Percentiles rank a stretch among this genome's conserved stretches.
Conservation (phyloP, 2,329 filamentous ascomycete species). For the Coniochaeta sp. region DNA sequence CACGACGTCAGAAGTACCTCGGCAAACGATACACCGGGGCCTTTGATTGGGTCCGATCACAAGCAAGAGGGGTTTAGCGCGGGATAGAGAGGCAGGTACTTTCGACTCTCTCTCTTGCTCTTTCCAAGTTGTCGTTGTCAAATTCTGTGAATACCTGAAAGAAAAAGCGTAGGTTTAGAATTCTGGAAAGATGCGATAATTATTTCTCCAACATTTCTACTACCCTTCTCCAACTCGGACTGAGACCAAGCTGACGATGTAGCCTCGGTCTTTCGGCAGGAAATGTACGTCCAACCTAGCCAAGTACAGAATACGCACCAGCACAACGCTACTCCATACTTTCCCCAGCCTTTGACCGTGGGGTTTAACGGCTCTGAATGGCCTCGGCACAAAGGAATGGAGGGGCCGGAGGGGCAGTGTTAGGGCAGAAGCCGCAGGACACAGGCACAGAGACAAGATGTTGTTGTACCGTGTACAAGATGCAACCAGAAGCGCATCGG, state of each 20-base stretch:
- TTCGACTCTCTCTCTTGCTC: too few relatives aligned
- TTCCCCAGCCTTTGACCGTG: slow-evolving; percentile 1
- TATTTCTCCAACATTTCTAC: background rate
- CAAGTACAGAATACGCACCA: background rate
- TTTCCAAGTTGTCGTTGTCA: too few relatives aligned
- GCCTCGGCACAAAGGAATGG: slow-evolving; percentile 9
- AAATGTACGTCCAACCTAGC: background rate
- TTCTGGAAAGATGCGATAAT: background rate
- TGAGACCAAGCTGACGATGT: background rate
- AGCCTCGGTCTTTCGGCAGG: background rate
- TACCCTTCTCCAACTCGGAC: background rate
- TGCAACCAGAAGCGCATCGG: background rate
- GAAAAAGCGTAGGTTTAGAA: background rate
- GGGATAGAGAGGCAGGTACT: too few relatives aligned
- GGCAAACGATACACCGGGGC: slow-evolving; percentile 2
- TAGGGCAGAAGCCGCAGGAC: background rate
- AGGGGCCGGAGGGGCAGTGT: slow-evolving; percentile 5
- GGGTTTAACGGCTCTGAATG: slow-evolving; percentile 1
- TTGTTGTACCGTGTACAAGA: background rate
- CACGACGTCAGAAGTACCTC: slow-evolving; percentile 2
- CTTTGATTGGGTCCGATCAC: background rate
- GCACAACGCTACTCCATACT: too few relatives aligned
- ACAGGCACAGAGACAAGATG: background rate
- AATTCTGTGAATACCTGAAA: too few relatives aligned
- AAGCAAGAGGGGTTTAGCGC: background rate